Evolutionary conservation across 768 basidiomycete species (phyloP).

Genomic region (Piloderma croceum): DNA sequence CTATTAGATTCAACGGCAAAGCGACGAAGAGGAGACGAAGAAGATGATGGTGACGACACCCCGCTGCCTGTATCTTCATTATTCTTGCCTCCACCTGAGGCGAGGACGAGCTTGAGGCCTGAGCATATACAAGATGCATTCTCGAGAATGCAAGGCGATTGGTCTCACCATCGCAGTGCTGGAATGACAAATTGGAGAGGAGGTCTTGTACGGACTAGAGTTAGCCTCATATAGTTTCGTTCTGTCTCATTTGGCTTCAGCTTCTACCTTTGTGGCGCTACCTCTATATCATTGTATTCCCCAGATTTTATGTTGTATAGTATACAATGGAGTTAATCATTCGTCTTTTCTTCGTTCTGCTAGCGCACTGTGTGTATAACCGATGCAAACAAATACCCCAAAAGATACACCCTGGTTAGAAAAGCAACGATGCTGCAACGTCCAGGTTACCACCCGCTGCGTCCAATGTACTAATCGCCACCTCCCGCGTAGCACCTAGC

Average conservation of each 20-base stretch:
- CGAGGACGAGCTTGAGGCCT: conserved; percentile 69
- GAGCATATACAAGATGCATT: conserved; percentile 92
- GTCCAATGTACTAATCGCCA: conserved; percentile 70
- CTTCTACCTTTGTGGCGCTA: too few species aligned
- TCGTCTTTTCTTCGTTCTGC: too few species aligned
- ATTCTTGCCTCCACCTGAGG: conserved; percentile 79
- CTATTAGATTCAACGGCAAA: conserved; percentile 48
- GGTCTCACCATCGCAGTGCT: conserved; percentile 73
- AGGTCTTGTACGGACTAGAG: conserved; percentile 71
- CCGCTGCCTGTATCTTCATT: conserved; percentile 65
- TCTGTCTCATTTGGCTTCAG: too few species aligned
- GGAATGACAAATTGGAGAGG: conserved; percentile 90
- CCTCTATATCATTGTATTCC: too few species aligned
- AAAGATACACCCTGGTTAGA: too few species aligned
- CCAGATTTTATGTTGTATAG: too few species aligned
- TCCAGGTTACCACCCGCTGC: conserved; percentile 85
- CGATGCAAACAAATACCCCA: too few species aligned
- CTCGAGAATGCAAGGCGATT: conserved; percentile 81
- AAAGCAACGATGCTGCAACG: conserved; percentile 81
- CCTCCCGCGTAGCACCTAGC: conserved; percentile 71
- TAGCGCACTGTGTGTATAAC: too few species aligned
- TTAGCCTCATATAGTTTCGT: conserved; percentile 64
- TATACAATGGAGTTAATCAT: too few species aligned
- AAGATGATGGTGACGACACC: conserved; percentile 61
- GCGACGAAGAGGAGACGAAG: conserved; percentile 50